Evolutionary conservation across 805 yeast genomes (phyloP), one percentile per base, ranked within the genome.

Genomic region (Ogataea populi-albae): DNA sequence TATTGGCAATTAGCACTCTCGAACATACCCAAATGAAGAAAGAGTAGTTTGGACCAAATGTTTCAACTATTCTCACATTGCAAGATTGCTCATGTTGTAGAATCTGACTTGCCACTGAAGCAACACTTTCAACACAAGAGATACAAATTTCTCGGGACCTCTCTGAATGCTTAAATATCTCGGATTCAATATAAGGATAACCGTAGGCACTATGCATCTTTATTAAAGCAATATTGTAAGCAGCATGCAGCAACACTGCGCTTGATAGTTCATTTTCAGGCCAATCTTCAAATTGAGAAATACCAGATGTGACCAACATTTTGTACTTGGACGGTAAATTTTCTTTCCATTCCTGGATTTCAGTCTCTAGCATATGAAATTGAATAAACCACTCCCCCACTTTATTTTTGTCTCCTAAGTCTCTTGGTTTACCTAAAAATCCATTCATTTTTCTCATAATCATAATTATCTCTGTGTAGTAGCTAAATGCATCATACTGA

Each of bases 21-120:
- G 62, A 49, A 36, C 52, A 52, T 15, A 61, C 55, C 65, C 65
- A 62, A 11, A 59, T 47, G 29, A 41, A 52, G 27, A 61, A 57
- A 1, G 62, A 57, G 35, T 55, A 61, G 25, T 49, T 53, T 5
- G 65, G 65, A 1, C 66, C 65, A 17, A 56, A 23, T 19, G 14
- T 28, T 16, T 42, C 41, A 22, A 30, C 26, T 10, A 33, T 17
- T 16, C 23, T 29, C 6, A 23, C 24, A 12, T 26, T 30, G 7
- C 24, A 23, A 21, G 20, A 24, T 16, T 35, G 32, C 19, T 36
- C 38, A 12, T 27, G 19, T 7, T 29, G 18, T 21, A 30, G 33
- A n/a, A 40, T 16, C 20, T 38, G 38, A 5, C 32, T 38, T 14
- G 42, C 49, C 15, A 44, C 27, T 10, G 37, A 14, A 6, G 35